Percentiles rank a stretch among this genome's conserved stretches.
These are phyloP conservation scores for Ascoidea asiatica DNA, from an alignment of 805 yeast species.

Conservation along the genomic window DNA sequence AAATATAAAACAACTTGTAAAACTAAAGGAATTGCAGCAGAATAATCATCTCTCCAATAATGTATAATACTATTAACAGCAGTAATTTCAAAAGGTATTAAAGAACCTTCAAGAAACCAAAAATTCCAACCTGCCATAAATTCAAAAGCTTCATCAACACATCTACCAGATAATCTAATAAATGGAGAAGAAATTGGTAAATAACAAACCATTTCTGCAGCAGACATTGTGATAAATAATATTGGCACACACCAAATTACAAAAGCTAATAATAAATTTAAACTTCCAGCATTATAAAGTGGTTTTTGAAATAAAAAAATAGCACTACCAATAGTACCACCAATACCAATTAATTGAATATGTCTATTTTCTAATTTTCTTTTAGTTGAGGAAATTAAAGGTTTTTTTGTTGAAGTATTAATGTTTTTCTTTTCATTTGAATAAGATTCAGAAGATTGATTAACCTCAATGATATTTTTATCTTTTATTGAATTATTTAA, in stretches of 20 bases:
- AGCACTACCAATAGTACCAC: slow-evolving; percentile 77
- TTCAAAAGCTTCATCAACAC: slow-evolving; percentile 64
- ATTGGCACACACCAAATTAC: slow-evolving; percentile 62
- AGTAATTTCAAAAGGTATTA: slow-evolving; percentile 73
- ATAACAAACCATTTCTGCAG: slow-evolving; percentile 72
- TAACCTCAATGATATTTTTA: too few relatives aligned
- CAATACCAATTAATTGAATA: slow-evolving; percentile 65
- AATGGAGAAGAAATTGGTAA: slow-evolving; percentile 71
- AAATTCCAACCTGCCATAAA: slow-evolving; percentile 72
- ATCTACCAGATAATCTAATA: slow-evolving; percentile 58
- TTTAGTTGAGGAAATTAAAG: too few relatives aligned
- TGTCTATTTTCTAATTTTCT: slow-evolving; percentile 54
- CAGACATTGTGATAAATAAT: slow-evolving; percentile 48
- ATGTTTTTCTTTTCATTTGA: too few relatives aligned
- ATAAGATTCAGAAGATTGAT: too few relatives aligned
- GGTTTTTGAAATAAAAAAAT: slow-evolving; percentile 62
- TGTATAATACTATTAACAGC: slow-evolving; percentile 70
- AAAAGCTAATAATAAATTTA: slow-evolving; percentile 50
- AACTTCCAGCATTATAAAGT: slow-evolving; percentile 57
- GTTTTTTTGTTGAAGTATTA: too few relatives aligned
- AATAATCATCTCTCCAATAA: slow-evolving; percentile 68
- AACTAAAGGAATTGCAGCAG: slow-evolving; percentile 55
- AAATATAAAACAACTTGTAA: slow-evolving; percentile 54
- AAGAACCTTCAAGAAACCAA: slow-evolving; percentile 61
- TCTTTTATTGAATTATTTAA: too few relatives aligned